Percentiles rank a stretch among this genome's conserved stretches.
These are phyloP conservation scores for Astrothelium subdiscretum DNA, from an alignment of 495 filamentous ascomycete genomes.

Conservation along the genomic window DNA sequence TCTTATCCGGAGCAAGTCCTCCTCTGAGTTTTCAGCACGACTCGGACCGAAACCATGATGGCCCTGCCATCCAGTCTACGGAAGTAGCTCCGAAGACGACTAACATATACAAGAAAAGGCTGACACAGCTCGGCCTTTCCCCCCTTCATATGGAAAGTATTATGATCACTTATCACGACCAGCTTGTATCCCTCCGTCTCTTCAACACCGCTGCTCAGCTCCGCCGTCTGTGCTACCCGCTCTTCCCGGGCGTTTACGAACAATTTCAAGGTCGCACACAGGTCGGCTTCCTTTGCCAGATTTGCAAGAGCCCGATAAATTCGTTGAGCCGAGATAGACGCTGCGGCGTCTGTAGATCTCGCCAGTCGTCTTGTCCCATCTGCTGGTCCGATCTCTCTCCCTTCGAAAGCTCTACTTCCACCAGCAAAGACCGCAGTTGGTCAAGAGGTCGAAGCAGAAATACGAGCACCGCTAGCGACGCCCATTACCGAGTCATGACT, in stretches of 20 bases:
- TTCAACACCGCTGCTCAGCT: constrained; percentile 23
- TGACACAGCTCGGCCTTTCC: constrained; percentile 14
- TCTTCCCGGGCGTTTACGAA: constrained; percentile 28
- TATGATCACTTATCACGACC: constrained; percentile 29
- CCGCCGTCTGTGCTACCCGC: constrained; percentile 26
- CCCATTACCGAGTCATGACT: background rate
- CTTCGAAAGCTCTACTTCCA: constrained; percentile 19
- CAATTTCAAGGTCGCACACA: constrained; percentile 23
- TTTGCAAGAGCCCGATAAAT: constrained; percentile 25
- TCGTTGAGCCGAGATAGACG: constrained; percentile 18
- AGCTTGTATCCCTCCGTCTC: constrained; percentile 21
- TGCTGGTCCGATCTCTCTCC: constrained; percentile 24
- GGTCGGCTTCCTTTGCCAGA: constrained; percentile 21
- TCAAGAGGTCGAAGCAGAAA: background rate
- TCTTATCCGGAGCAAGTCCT: constrained; percentile 21
- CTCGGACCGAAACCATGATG: background rate
- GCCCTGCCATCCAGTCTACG: background rate
- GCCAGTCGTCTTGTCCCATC: constrained; percentile 25
- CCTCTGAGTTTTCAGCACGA: constrained; percentile 3
- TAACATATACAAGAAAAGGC: constrained; percentile 13
- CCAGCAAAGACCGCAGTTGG: constrained; percentile 2
- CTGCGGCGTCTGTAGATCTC: constrained; percentile 21
- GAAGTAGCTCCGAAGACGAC: background rate
- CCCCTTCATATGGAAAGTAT: constrained; percentile 29
- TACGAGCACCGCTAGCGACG: background rate